phyloP scores from a whole-genome alignment of 139 green algal genomes.

The Coelastrella sp. region DNA sequence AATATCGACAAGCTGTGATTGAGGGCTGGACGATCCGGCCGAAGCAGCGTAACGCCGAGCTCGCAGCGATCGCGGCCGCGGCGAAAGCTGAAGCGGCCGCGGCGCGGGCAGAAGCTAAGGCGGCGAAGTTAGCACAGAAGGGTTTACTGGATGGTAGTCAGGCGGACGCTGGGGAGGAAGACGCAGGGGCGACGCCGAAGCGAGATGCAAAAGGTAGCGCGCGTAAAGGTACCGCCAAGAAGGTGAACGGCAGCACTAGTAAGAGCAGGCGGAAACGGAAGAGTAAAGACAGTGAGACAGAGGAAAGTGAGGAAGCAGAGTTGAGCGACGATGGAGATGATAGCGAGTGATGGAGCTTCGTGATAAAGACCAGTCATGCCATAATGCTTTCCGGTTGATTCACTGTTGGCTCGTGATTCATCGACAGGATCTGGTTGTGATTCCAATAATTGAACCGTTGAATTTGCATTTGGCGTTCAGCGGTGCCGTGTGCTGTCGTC shows the following conservation, averaged over 20 bases:
- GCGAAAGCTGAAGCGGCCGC: slow-evolving; percentile 1
- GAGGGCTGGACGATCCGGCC: neutral
- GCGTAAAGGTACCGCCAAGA: neutral
- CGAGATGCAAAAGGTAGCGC: neutral
- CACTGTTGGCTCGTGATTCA: too few relatives aligned
- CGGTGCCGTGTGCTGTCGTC: too few relatives aligned
- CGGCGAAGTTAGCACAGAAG: neutral
- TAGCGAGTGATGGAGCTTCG: neutral
- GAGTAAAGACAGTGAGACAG: neutral
- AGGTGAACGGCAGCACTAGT: neutral
- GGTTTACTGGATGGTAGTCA: too few relatives aligned
- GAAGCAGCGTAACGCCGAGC: slow-evolving; percentile 11
- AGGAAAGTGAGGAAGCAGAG: neutral
- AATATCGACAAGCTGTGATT: slow-evolving; percentile 61
- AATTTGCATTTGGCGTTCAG: too few relatives aligned
- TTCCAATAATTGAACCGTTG: too few relatives aligned
- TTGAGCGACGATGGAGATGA: neutral
- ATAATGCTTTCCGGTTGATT: too few relatives aligned
- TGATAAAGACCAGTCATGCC: too few relatives aligned
- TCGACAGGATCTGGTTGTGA: too few relatives aligned
- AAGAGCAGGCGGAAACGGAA: neutral
- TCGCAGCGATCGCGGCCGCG: neutral
- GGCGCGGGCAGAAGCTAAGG: neutral
- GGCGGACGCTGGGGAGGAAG: neutral
- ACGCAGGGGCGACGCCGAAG: neutral